A percentile compares a stretch with the other conserved stretches of the same genome.
phyloP scores from a whole-genome alignment of 495 filamentous ascomycete species.

The Zalerion maritima region DNA sequence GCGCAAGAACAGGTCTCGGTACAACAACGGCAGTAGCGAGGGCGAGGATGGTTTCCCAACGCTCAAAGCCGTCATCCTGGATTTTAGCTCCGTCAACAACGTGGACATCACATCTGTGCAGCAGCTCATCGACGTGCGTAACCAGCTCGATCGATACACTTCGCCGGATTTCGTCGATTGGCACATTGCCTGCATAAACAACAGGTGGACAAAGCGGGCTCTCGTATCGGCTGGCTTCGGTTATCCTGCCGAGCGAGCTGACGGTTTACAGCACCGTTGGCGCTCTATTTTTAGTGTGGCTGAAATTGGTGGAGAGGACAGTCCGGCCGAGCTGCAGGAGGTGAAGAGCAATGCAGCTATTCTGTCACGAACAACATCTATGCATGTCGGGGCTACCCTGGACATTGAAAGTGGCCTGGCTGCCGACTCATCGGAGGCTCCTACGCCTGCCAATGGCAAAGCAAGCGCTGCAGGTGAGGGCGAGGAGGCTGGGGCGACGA shows the following conservation, averaged over 20 bases:
- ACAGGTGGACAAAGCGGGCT: slow-evolving; percentile 94
- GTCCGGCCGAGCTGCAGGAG: slow-evolving; percentile 44
- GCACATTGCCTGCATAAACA: slow-evolving; percentile 91
- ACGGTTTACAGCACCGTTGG: slow-evolving; percentile 51
- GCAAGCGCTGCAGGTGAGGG: no score
- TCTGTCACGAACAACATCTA: no score
- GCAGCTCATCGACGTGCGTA: slow-evolving; percentile 91
- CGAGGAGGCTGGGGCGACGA: no score
- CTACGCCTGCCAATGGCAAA: no score
- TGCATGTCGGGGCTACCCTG: no score
- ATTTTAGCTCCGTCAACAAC: slow-evolving; percentile 92
- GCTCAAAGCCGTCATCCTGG: slow-evolving; percentile 83
- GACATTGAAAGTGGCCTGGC: no score
- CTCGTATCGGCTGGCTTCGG: slow-evolving; percentile 89
- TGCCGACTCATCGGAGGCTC: no score
- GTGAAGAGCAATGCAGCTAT: slow-evolving; percentile 43
- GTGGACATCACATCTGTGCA: slow-evolving; percentile 91
- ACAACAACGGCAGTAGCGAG: no score
- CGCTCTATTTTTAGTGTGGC: slow-evolving; percentile 94
- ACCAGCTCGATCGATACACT: slow-evolving; percentile 85
- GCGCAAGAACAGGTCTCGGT: no score
- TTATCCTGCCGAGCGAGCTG: slow-evolving; percentile 48
- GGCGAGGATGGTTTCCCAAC: slow-evolving; percentile 41
- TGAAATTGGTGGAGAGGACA: slow-evolving; percentile 61
- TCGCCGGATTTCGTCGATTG: slow-evolving; percentile 78